These are phyloP conservation scores for Candida adriatica DNA, from an alignment of 805 yeast species.

Conservation along the genomic window DNA sequence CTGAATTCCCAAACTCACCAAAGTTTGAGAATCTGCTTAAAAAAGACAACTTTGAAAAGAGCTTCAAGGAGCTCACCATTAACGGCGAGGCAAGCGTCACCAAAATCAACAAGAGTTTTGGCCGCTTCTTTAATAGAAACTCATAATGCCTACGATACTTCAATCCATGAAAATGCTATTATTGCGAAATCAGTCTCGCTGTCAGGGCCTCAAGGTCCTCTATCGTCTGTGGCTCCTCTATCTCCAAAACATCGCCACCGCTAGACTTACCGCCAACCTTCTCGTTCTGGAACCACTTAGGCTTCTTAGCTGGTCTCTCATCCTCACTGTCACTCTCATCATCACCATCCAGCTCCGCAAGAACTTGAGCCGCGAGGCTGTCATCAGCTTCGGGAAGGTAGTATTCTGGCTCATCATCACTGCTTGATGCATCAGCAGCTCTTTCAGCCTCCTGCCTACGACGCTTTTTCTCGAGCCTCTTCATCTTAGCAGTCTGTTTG, in stretches of 20 bases:
- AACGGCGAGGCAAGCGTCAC: conserved; percentile 57
- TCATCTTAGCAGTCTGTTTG: conserved; percentile 67
- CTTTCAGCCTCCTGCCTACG: conserved; percentile 76
- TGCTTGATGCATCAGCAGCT: conserved; percentile 25
- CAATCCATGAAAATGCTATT: neutral
- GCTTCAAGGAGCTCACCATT: conserved; percentile 31
- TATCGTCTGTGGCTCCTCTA: conserved; percentile 83
- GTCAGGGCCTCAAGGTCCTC: conserved; percentile 93
- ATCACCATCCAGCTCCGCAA: conserved; percentile 25
- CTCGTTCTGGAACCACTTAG: conserved; percentile 33
- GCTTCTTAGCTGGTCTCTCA: conserved; percentile 25
- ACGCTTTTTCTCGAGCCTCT: conserved; percentile 83
- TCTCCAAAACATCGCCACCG: conserved; percentile 42
- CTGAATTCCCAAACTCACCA: conserved; percentile 19
- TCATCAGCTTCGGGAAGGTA: conserved; percentile 28
- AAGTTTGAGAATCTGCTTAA: conserved; percentile 24
- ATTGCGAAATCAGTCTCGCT: conserved; percentile 29
- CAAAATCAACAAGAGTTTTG: conserved; percentile 62
- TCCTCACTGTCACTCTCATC: conserved; percentile 20
- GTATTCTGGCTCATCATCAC: conserved; percentile 18
- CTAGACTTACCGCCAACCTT: conserved; percentile 24
- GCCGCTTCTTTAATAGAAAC: conserved; percentile 45
- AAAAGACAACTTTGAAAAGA: conserved; percentile 26
- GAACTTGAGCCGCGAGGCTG: conserved; percentile 29
- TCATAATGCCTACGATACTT: conserved; percentile 2